Evolutionary conservation across 208 protist genomes (phyloP).

Genomic region (Trypanosoma conorhini): DNA sequence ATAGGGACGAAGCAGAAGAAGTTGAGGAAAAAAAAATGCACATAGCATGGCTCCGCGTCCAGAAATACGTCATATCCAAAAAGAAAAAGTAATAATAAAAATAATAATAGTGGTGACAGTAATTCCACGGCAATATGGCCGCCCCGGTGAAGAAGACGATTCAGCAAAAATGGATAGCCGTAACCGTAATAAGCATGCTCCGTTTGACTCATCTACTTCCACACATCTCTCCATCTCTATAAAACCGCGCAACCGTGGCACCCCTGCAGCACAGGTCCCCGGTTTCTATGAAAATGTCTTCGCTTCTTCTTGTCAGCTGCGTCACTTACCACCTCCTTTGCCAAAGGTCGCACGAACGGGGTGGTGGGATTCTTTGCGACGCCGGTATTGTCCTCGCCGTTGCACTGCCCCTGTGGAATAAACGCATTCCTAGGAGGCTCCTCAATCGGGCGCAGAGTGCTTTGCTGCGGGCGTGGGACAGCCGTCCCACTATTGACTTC

Average conservation of each 20-base stretch:
- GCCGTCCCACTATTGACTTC: neutral
- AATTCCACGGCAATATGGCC: neutral
- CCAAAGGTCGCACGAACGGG: neutral
- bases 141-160: neutral
- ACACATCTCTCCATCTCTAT: conserved; percentile 17
- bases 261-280: conserved; percentile 9
- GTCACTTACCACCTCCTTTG: neutral
- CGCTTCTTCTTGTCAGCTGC: neutral
- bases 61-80: neutral
- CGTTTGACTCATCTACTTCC: conserved; percentile 2
- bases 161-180: conserved; percentile 8
- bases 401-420: neutral
- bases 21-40: too few species aligned
- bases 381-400: neutral
- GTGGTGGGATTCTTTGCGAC: neutral
- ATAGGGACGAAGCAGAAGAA: too few species aligned
- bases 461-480: neutral
- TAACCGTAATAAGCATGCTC: too few species aligned
- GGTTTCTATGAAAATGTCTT: conserved; percentile 18
- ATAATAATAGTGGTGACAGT: neutral
- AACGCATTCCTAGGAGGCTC: neutral
- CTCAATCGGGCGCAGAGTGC: neutral
- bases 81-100: neutral
- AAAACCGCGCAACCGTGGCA: conserved; percentile 23
- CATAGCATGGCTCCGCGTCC: too few species aligned